Base-by-base conservation (phyloP, 805 yeast species). In the Candida dajiaensis region DNA sequence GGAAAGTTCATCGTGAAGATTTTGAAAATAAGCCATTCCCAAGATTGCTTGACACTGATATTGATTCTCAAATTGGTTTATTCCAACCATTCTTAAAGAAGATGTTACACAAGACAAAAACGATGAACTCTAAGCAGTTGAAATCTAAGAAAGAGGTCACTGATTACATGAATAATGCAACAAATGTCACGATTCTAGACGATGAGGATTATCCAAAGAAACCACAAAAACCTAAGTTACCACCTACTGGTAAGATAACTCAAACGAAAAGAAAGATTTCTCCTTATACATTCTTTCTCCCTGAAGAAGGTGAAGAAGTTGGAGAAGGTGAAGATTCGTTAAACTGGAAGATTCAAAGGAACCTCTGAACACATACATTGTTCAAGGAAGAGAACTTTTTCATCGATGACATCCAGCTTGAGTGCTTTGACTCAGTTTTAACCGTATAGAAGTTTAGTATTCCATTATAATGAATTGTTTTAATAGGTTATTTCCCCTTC, bases 181-280 rank as follows among this genome's bases (percentile, higher is more conserved):
- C 65, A 11, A 68, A 74, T n/a, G 72, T 80, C n/a, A 65, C 68
- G 4, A 62, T 85, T 12, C 66, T 85, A 42, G 97, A 89, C 59
- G 97, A 90, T 57, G 96, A 87, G 16, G 90, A 85, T 46, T 71
- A 88, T 54, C 89, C 96, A 0, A 80, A 82, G 47, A 89, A 87
- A 58, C 86, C 81, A 54, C 74, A 90, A 47, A 56, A 61, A 15
- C 84, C 96, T 1, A 83, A 89, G 57, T 69, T 94, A 43, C 96
- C 97, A 12, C 96, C 97, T 7, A 85, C 88, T 26, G 97, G 97
- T 33, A 89, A 85, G 64, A 85, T 90, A 33, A 66, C 85, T 5
- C 75, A 78, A 1, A 66, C 78, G 6, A 89, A 88, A 66, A 88
- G 83, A 68, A 83, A 78, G 55, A 59, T 75, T 12, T 65, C 80